Conservation (phyloP, 108 stramenopile species). For the Bacterosira constricta region DNA sequence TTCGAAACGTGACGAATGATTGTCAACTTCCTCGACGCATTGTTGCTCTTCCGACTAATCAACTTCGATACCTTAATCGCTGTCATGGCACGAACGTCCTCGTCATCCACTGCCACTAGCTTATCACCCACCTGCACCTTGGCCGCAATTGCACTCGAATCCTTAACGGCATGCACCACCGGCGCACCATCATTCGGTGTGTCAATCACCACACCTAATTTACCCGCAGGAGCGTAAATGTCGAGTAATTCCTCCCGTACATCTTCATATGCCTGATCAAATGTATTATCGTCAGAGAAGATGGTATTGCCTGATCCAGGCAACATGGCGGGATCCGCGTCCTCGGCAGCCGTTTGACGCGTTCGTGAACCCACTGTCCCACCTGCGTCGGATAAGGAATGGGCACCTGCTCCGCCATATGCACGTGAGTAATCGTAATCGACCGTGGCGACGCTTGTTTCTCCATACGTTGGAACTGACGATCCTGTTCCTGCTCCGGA, state of each 20-base stretch:
- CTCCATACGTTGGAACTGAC: slow-evolving; percentile 42
- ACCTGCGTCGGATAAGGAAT: slow-evolving; percentile 74
- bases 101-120: slow-evolving; percentile 86
- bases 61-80: slow-evolving; percentile 89
- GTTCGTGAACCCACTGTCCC: slow-evolving; percentile 79
- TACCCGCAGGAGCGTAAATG: slow-evolving; percentile 85
- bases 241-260: slow-evolving; percentile 74
- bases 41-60: slow-evolving; percentile 81
- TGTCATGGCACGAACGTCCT: slow-evolving; percentile 88
- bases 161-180: slow-evolving; percentile 88
- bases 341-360: slow-evolving; percentile 46
- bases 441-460: slow-evolving; percentile 81
- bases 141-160: slow-evolving; percentile 77
- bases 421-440: slow-evolving; percentile 90
- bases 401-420: slow-evolving; percentile 72
- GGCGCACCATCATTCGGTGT: slow-evolving; percentile 88
- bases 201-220: slow-evolving; percentile 91
- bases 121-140: slow-evolving; percentile 87
- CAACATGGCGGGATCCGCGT: not conserved
- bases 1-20: slow-evolving; percentile 52
- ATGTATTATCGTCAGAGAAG: slow-evolving; percentile 46
- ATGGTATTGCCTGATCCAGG: slow-evolving; percentile 54
- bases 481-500: slow-evolving; percentile 26
- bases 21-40: slow-evolving; percentile 81
- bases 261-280: slow-evolving; percentile 48